Percentiles rank a stretch among this genome's conserved stretches.
Conservation (phyloP, 1,284 basidiomycete species). For the Inonotus obliquus region DNA sequence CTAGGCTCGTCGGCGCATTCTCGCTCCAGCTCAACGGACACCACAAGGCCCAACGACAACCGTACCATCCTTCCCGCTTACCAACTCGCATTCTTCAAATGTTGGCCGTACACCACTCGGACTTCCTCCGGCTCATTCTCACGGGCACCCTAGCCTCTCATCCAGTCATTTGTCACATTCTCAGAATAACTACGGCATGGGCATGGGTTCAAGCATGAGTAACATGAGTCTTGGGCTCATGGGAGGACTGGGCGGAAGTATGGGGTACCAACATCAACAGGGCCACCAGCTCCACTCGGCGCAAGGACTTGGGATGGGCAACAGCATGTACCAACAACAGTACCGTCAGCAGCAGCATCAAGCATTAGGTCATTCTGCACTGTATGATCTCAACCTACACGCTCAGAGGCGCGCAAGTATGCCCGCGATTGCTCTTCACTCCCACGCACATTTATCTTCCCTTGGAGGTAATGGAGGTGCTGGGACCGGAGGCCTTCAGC, state of each 20-base stretch:
- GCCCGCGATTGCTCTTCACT: neutral
- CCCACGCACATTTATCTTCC: neutral
- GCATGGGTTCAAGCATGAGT: neutral
- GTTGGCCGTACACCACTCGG: slow-evolving; percentile 1
- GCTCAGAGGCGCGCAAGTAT: neutral
- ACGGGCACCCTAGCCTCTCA: slow-evolving; percentile 2
- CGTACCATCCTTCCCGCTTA: slow-evolving; percentile 42
- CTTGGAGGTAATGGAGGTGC: neutral
- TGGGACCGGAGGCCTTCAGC: neutral
- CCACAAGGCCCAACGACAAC: slow-evolving; percentile 71
- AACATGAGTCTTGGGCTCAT: neutral
- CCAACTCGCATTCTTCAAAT: neutral
- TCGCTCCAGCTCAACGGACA: slow-evolving; percentile 72
- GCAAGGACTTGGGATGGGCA: slow-evolving; percentile 4
- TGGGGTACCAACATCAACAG: neutral
- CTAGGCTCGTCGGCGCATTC: slow-evolving; percentile 74
- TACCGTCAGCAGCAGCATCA: slow-evolving; percentile 2
- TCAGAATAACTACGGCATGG: neutral
- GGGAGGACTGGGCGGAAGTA: neutral
- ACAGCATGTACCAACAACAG: neutral
- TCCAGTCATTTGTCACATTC: neutral
- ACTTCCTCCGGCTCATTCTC: neutral
- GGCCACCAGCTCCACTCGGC: slow-evolving; percentile 3
- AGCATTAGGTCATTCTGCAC: neutral
- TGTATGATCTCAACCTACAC: neutral